These are phyloP conservation scores for Leptographium procerum DNA, from an alignment of 2,329 filamentous ascomycete genomes.

Conservation along the genomic window DNA sequence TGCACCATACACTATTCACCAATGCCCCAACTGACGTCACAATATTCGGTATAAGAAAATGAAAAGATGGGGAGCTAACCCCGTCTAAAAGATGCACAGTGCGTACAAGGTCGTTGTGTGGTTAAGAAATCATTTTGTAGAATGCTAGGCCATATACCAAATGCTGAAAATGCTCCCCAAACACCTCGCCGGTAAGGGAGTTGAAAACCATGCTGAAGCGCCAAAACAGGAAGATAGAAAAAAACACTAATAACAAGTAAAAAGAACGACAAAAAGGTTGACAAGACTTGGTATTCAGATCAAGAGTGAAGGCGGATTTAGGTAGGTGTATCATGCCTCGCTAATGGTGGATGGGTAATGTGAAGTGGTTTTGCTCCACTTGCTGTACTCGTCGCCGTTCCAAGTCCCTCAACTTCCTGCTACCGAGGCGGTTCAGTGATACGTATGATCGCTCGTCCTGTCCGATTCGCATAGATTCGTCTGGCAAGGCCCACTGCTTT, in stretches of 20 bases:
- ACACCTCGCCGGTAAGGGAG: constrained; percentile 1
- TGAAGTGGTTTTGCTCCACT: neutral
- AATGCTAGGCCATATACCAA: neutral
- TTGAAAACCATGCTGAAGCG: neutral
- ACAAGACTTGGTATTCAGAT: neutral
- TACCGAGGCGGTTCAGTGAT: neutral
- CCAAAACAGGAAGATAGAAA: neutral
- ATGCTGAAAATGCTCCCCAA: constrained; percentile 1
- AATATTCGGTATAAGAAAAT: neutral
- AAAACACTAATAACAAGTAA: neutral
- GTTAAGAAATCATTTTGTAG: neutral
- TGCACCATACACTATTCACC: neutral
- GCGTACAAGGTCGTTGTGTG: neutral
- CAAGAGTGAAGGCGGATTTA: neutral
- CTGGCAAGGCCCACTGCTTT: neutral
- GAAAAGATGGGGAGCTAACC: neutral
- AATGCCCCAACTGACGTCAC: neutral
- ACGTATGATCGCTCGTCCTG: neutral
- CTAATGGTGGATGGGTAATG: neutral
- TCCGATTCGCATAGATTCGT: neutral
- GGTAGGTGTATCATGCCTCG: neutral
- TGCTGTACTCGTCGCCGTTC: neutral
- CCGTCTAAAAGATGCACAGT: neutral
- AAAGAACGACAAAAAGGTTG: neutral
- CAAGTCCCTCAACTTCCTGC: neutral